Evolutionary conservation across 805 yeast species (phyloP), one percentile per base, ranked within the genome.

Genomic region (Jamesozyma jinghongensis): DNA sequence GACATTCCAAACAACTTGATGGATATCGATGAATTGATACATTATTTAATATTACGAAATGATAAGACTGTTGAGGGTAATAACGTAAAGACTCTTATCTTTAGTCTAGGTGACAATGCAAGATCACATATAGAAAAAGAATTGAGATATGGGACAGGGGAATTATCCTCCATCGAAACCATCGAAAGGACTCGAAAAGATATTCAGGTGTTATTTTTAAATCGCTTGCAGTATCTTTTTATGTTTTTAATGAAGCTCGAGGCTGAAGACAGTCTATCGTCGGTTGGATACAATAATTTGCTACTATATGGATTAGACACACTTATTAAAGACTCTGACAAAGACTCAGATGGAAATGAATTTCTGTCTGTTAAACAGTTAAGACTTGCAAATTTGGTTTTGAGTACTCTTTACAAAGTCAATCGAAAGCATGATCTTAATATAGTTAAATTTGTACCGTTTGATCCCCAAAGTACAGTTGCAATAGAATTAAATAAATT

Each of bases 181-280:
- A 38, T 49, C 7, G 37, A 37, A 7, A 40, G 32, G 17, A 43
- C 50, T 19, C 34, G 52, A 25, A 22, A 45, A 5, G 45, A 50
- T 25, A 44, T 58, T 5, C 45, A 55, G 18, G 43, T 61, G 8
- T 38, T 61, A 3, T 61, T 60, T 43, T 38, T 61, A 27, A 57
- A 52, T 36, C 53, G 52, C 19, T 38, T 57, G 16, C 62, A 59
- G 43, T 59, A 59, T 36, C 40, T 61, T 18, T 59, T 52, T 34
- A 61, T 61, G 61, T 61, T 56, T 41, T 36, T 61, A 42, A 60
- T 57, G 48, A 53, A 57, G 38, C 43, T 59, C 12, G 61, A 59
- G 39, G 54, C 50, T 3, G 58, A 47, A 11, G 56, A 32, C 10
- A 43, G 42, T 13, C 19, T 22, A 4, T 29, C 37, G 13, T 29